phyloP scores from a whole-genome alignment of 352 stramenopile species.

The Phytophthora rubi region DNA sequence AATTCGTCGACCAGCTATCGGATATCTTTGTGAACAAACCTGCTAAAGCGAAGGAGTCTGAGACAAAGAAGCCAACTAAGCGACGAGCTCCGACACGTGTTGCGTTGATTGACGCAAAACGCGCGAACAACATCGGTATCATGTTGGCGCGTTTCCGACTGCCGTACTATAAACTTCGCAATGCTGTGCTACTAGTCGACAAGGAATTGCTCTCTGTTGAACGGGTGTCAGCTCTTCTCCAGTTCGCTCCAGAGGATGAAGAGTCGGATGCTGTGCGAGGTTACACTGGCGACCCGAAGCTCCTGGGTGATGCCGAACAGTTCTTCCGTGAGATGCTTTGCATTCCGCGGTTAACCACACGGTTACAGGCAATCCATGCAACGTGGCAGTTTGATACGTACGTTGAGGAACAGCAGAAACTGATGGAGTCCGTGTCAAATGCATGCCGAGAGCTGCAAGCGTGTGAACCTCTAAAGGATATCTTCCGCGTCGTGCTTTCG shows the following conservation, averaged over 20 bases:
- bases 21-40: constrained; percentile 88
- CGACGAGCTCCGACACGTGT: constrained; percentile 72
- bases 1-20: constrained; percentile 71
- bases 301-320: constrained; percentile 82
- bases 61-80: constrained; percentile 63
- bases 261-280: constrained; percentile 67
- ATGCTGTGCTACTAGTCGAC: constrained; percentile 81
- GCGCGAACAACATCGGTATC: constrained; percentile 89
- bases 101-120: constrained; percentile 83
- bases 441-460: constrained; percentile 91
- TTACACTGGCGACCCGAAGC: constrained; percentile 74
- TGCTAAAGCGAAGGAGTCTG: constrained; percentile 57
- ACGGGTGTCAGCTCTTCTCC: constrained; percentile 72
- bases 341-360: constrained; percentile 66
- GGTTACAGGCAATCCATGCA: constrained; percentile 79
- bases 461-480: constrained; percentile 88
- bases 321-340: constrained; percentile 78
- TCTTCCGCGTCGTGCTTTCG: constrained; percentile 84
- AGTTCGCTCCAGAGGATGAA: constrained; percentile 80
- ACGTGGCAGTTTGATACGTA: constrained; percentile 88
- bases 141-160: constrained; percentile 87
- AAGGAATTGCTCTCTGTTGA: constrained; percentile 80
- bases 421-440: constrained; percentile 85
- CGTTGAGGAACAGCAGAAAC: constrained; percentile 73
- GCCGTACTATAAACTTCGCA: constrained; percentile 79